Base-by-base conservation (phyloP, 768 basidiomycete genomes). In the Vararia minispora region DNA sequence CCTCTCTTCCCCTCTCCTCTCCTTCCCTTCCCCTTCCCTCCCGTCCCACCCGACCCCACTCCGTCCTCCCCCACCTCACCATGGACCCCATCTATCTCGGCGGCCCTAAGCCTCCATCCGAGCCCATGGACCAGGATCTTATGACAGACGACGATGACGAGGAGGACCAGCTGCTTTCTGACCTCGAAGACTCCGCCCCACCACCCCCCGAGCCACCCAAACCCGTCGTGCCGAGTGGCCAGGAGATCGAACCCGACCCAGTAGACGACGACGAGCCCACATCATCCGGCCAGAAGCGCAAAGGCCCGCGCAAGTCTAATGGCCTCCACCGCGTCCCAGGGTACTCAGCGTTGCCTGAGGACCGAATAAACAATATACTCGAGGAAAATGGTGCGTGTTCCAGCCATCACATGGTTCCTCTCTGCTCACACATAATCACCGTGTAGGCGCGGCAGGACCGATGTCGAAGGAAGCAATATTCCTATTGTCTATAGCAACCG, bases 381-480 rank as follows among this genome's bases (percentile, higher is more conserved):
- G 40, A 45, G 14, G 47, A 44, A 25, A 45, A 48, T 16, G 47
- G 47, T 48, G 42, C 28, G 47, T 20, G 3, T n/a, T n/a, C n/a
- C 28, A 21, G 29, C 29, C 27, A 12, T 12, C 10, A 10, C 20
- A 34, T 13, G 17, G 34, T n/a, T n/a, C 22, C 28, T 26, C 34
- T 33, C 13, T 31, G n/a, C n/a, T 23, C 5, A n/a, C 35, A 35
- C 31, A 38, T 17, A 17, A 7, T 21, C 6, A 28, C 9, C 11
- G 10, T 33, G 28, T 22, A 48, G 47, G 47, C 6, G 47, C 42
- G 35, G 43, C 37, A 14, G 47, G 47, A 14, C 47, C 47, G 2
- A 48, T 48, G 47, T 48, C 47, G 11, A 48, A 48, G 33, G 47
- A 48, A 39, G 47, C 47, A 2, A 40, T 42, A 17, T 48, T 46